Conservation (phyloP, 2,329 filamentous ascomycete genomes). For the Aureobasidium sp. region DNA sequence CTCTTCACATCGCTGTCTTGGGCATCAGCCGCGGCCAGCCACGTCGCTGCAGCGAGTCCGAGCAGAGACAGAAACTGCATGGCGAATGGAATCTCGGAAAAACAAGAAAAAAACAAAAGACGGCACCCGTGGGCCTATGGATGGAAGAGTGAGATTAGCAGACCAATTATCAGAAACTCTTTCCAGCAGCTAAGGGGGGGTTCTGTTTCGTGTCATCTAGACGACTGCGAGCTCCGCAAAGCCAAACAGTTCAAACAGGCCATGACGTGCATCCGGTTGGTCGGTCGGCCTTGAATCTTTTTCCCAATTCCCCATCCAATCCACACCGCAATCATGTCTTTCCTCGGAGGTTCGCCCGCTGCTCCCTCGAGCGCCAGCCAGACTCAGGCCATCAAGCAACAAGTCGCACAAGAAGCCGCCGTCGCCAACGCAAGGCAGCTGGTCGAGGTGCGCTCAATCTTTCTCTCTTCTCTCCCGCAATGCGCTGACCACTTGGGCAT, state of each 20-base stretch:
- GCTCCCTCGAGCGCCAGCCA: conserved; percentile 6
- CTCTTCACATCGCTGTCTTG: conserved; percentile 28
- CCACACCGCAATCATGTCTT: conserved; percentile 12
- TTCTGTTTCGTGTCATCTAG: conserved; percentile 13
- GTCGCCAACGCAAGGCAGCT: conserved; percentile 45
- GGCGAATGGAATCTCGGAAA: not conserved
- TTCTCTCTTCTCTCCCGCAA: not conserved
- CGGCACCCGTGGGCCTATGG: not conserved
- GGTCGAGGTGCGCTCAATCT: conserved; percentile 36
- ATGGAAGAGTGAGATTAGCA: not conserved
- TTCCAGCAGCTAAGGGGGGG: not conserved
- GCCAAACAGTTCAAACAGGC: conserved; percentile 12
- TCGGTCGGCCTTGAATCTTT: conserved; percentile 3
- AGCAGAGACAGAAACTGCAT: conserved; percentile 16
- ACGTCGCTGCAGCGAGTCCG: conserved; percentile 27
- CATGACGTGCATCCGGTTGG: conserved; percentile 15
- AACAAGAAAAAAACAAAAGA: not conserved
- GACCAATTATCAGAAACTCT: not conserved
- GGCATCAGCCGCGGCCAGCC: conserved; percentile 20
- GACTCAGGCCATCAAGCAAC: conserved; percentile 38
- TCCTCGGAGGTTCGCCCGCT: conserved; percentile 13
- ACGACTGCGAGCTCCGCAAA: conserved; percentile 1
- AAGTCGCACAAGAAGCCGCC: conserved; percentile 47
- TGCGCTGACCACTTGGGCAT: not conserved
- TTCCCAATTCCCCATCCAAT: not conserved